Evolutionary conservation across 1,284 basidiomycete genomes (phyloP), one percentile per base, ranked within the genome.

Genomic region (Ceratobasidium papillatum): DNA sequence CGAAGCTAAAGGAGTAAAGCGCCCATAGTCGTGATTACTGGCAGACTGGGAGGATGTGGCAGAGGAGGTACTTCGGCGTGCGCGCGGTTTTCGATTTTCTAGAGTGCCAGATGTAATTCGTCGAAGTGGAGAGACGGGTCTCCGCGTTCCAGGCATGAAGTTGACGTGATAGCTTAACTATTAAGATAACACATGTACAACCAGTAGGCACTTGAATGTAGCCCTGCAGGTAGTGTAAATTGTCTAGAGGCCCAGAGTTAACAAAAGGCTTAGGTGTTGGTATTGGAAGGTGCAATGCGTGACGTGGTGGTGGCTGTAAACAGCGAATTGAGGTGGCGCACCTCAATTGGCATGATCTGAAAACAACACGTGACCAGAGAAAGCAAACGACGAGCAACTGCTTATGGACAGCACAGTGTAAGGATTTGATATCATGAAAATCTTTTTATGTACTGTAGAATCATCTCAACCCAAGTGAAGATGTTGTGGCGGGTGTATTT

Each of bases 1-100:
- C 11, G 41, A 45, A 9, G n/a, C 68, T 22, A 72, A 56, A 17
- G 68, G 68, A n/a, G 68, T 72, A 49, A 72, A 72, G 5, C 68
- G 68, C 17, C 68, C 68, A 72, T 72, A 72, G 25, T 72, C 68
- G 14, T 22, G 54, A 32, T 61, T 72, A 8, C 38, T 56, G 19
- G 45, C 19, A 34, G 56, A 51, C 12, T 51, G 51, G 54, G 51
- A 43, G 3, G 52, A 56, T 38, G 66, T 27, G 36, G 66, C 49
- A n/a, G 64, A 66, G 7, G 64, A 66, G 3, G 47, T 47, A 47
- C 64, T 66, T 34, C 64, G 41, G 12, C 64, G 64, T 51, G 64
- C 64, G 38, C 66, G 52, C 17, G 51, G 30, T 34, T 58, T 58
- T 58, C 66, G 51, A 17, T 38, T 38, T 36, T 56, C 66, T 17